Evolutionary conservation across 2,329 filamentous ascomycete species (phyloP).

Genomic region (Colletotrichum filicis): DNA sequence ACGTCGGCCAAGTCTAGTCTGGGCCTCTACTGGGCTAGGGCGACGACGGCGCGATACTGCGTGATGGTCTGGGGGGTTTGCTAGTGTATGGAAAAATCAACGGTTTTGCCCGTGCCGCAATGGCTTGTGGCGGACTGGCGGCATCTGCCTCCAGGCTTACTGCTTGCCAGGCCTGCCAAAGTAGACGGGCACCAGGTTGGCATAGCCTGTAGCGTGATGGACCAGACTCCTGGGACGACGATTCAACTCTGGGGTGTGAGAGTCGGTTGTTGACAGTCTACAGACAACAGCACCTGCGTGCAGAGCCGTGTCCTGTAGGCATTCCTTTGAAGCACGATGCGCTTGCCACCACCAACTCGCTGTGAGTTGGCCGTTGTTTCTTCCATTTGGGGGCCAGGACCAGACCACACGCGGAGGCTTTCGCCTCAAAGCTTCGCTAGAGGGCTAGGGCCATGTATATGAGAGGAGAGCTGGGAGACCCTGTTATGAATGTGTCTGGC

Average conservation of each 20-base stretch:
- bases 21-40: background rate
- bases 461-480: background rate
- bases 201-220: conserved; percentile 28
- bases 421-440: conserved; percentile 29
- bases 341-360: background rate
- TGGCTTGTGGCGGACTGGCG: conserved; percentile 31
- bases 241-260: background rate
- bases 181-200: background rate
- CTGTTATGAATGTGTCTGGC: background rate
- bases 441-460: too few relatives aligned
- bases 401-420: conserved; percentile 6
- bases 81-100: background rate
- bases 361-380: background rate
- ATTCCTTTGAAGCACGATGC: background rate
- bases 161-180: conserved; percentile 5
- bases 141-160: conserved; percentile 17
- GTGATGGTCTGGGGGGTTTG: background rate
- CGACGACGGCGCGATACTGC: background rate
- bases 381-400: conserved; percentile 1
- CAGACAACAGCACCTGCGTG: too few relatives aligned
- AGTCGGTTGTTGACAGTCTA: background rate
- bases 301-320: background rate
- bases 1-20: conserved; percentile 16
- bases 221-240: conserved; percentile 31
- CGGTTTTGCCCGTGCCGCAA: conserved; percentile 29